phyloP scores from a whole-genome alignment of 2,329 filamentous ascomycete genomes.

The Neospermospora avenae region DNA sequence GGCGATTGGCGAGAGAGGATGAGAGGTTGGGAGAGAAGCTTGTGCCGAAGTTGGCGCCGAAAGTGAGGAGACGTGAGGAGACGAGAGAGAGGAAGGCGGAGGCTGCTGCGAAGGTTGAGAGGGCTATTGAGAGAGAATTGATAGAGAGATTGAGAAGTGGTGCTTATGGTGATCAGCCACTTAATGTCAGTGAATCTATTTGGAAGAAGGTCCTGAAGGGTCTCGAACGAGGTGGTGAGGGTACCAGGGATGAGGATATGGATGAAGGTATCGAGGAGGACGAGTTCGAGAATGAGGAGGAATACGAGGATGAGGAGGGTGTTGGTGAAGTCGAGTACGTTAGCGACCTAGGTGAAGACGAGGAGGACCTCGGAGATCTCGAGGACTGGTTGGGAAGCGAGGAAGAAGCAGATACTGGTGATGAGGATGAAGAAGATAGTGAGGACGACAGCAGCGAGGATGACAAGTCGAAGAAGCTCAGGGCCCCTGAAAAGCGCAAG shows the following conservation, averaged over 20 bases:
- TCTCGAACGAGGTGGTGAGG: slow-evolving; percentile 83
- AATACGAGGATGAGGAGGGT: slow-evolving; percentile 60
- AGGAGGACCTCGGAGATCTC: slow-evolving; percentile 74
- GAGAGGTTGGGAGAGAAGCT: slow-evolving; percentile 83
- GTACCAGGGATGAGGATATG: slow-evolving; percentile 77
- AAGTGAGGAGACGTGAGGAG: slow-evolving; percentile 74
- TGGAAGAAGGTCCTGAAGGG: slow-evolving; percentile 97
- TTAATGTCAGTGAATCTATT: slow-evolving; percentile 91
- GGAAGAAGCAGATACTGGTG: slow-evolving; percentile 41
- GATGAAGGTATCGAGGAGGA: slow-evolving; percentile 83
- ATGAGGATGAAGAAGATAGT: slow-evolving; percentile 53
- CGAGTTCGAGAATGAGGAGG: slow-evolving; percentile 67
- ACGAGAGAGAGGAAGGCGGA: slow-evolving; percentile 75
- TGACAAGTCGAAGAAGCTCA: slow-evolving; percentile 55
- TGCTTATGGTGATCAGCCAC: slow-evolving; percentile 88
- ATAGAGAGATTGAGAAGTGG: slow-evolving; percentile 88
- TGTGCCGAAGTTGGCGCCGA: slow-evolving; percentile 86
- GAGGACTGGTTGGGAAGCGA: slow-evolving; percentile 90
- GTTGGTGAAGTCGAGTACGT: slow-evolving; percentile 86
- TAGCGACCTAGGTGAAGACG: slow-evolving; percentile 82
- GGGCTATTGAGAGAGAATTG: slow-evolving; percentile 91
- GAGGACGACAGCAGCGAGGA: slow-evolving; percentile 47
- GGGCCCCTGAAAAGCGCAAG: slow-evolving; percentile 51
- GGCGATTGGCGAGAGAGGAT: slow-evolving; percentile 82
- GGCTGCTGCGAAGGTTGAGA: slow-evolving; percentile 87